Percentiles rank a stretch among this genome's conserved stretches.
Evolutionary conservation across 202 grass and related monocot genomes (phyloP).

Genomic region (Eragrostis tef): DNA sequence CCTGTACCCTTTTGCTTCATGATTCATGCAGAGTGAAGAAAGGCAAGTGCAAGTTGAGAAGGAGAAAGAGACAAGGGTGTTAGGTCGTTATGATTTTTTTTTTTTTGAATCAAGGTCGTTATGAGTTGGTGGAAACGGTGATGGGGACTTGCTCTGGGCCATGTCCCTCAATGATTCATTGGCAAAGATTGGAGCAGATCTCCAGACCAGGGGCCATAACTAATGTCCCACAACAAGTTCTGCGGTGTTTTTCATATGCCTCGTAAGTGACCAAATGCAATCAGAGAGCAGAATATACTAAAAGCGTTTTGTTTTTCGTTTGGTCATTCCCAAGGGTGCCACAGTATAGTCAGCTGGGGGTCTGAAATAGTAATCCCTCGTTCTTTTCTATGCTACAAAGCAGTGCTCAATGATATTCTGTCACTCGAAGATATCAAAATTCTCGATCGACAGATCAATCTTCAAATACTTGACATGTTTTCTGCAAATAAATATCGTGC

Average conservation of each 20-base stretch:
- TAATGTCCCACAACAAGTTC: background rate
- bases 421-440: conserved; percentile 3
- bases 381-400: background rate
- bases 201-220: background rate
- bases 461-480: background rate
- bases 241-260: background rate
- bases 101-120: too few relatives aligned
- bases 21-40: conserved; percentile 36
- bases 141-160: conserved; percentile 14
- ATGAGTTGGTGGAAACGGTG: conserved; percentile 35
- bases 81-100: conserved; percentile 51
- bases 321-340: background rate
- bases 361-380: background rate
- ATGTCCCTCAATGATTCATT: conserved; percentile 35
- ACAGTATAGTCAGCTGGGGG: too few relatives aligned
- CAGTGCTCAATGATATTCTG: conserved; percentile 18
- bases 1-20: conserved; percentile 30
- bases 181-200: background rate
- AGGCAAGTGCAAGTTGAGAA: conserved; percentile 38
- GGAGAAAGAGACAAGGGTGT: conserved; percentile 44
- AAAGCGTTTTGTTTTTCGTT: background rate
- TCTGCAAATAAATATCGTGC: too few relatives aligned
- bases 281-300: background rate
- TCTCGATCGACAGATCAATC: conserved; percentile 25
- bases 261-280: background rate